Evolutionary conservation across 2,329 filamentous ascomycete genomes (phyloP), one percentile per base, ranked within the genome.

Genomic region (Cadophora malorum): DNA sequence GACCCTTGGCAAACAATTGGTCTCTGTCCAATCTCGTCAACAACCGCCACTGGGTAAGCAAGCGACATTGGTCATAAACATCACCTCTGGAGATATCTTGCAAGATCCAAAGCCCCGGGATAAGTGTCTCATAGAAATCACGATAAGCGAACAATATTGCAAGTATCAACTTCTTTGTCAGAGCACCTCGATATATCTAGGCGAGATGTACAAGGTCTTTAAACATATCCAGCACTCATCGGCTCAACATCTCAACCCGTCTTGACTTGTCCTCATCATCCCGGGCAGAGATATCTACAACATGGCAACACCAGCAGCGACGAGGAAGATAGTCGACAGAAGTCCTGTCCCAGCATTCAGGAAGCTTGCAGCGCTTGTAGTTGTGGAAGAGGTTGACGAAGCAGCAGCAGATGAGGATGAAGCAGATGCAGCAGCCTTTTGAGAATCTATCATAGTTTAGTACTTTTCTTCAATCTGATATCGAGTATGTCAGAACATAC

Each of bases 231-330:
- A 7, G 28, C 25, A 33, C 25, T 33, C 52, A 9, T 55, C n/a
- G 50, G 52, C 52, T 55, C 52, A 55, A 33, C 52, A n/a, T 19
- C 25, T 28, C 50, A 31, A 53, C 25, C 52, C 25, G 8, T 28
- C 3, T 33, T 12, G 4, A 5, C 14, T 19, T 19, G 6, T 16
- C 9, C 19, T 28, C 5, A 31, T 16, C 8, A 64, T 70, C n/a
- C 53, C 8, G 6, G 3, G 6, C n/a, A 21, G 3, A 6, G 8
- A n/a, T 8, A 9, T 55, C 31, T 72, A 74, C 47, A 76, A 58
- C 66, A 71, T 69, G 65, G 71, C 53, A 52, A 73, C 67, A 33
- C 70, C 71, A 14, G 66, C 71, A 45, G 63, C 67, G 28, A 72
- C 64, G 33, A 74, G 41, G 45, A 71, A 50, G 45, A 72, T 63